A percentile compares a stretch with the other conserved stretches of the same genome.
phyloP scores from a whole-genome alignment of 352 stramenopile genomes.

The Aphanomyces astaci region DNA sequence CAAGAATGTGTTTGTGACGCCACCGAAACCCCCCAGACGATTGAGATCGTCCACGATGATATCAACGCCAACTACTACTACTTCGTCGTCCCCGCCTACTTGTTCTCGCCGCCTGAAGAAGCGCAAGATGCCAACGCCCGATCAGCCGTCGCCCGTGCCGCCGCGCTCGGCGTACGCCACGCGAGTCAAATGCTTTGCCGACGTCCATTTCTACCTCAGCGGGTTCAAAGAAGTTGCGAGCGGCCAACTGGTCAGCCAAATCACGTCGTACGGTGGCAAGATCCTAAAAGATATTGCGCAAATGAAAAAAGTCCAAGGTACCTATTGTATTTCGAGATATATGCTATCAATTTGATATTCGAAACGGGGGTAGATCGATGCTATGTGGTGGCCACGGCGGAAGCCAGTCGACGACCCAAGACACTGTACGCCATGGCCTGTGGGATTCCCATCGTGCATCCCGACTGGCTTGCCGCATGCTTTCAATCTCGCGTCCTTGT shows the following conservation, averaged over 20 bases:
- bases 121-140: neutral
- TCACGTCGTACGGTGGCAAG: conserved; percentile 3
- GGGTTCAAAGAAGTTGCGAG: conserved; percentile 3
- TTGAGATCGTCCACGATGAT: too few relatives aligned
- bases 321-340: too few relatives aligned
- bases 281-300: neutral
- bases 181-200: neutral
- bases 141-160: neutral
- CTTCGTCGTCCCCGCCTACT: neutral
- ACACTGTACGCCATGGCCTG: conserved; percentile 73
- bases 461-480: conserved; percentile 69
- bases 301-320: conserved; percentile 5
- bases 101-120: too few relatives aligned
- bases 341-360: too few relatives aligned
- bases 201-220: neutral
- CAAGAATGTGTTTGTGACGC: neutral
- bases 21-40: neutral
- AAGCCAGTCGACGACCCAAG: conserved; percentile 73
- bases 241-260: conserved; percentile 1
- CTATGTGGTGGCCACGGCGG: conserved; percentile 47
- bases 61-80: neutral
- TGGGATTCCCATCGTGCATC: conserved; percentile 73
- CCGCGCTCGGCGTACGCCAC: neutral
- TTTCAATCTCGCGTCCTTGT: conserved; percentile 39
- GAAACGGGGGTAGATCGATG: neutral